Evolutionary conservation across 2,329 filamentous ascomycete genomes (phyloP).

Genomic region (Pseudogymnoascus sp.): DNA sequence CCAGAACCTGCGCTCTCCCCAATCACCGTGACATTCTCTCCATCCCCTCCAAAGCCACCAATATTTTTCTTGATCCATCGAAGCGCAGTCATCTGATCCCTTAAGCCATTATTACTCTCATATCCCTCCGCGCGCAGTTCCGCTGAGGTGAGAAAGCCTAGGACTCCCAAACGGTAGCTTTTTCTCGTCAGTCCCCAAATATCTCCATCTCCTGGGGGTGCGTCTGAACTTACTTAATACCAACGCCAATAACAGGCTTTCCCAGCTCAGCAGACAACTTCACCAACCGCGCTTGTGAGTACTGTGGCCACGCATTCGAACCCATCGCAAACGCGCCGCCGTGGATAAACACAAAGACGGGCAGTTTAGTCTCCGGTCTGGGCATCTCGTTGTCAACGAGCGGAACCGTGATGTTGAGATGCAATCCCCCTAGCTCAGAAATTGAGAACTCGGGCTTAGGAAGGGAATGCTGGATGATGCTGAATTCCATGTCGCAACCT

Average conservation of each 20-base stretch:
- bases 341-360: conserved; percentile 43
- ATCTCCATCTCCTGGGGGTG: no score
- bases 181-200: not conserved
- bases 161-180: conserved; percentile 38
- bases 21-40: conserved; percentile 27
- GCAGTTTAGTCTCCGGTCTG: no score
- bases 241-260: conserved; percentile 38
- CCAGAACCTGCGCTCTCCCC: conserved; percentile 42
- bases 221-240: conserved; percentile 32
- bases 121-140: conserved; percentile 38
- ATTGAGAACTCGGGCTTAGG: conserved; percentile 31
- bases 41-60: conserved; percentile 29
- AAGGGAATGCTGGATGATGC: conserved; percentile 39
- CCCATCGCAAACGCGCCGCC: conserved; percentile 42
- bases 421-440: conserved; percentile 42
- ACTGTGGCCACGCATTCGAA: conserved; percentile 44
- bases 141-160: conserved; percentile 40
- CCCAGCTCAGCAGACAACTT: conserved; percentile 34
- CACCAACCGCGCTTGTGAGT: conserved; percentile 37
- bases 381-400: conserved; percentile 10
- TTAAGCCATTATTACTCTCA: conserved; percentile 36
- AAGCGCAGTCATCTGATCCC: conserved; percentile 29
- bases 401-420: conserved; percentile 43
- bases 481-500: conserved; percentile 37
- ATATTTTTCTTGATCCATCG: conserved; percentile 30